Conservation (phyloP, 2,329 filamentous ascomycete species). For the Tolypocladium endophyticum region DNA sequence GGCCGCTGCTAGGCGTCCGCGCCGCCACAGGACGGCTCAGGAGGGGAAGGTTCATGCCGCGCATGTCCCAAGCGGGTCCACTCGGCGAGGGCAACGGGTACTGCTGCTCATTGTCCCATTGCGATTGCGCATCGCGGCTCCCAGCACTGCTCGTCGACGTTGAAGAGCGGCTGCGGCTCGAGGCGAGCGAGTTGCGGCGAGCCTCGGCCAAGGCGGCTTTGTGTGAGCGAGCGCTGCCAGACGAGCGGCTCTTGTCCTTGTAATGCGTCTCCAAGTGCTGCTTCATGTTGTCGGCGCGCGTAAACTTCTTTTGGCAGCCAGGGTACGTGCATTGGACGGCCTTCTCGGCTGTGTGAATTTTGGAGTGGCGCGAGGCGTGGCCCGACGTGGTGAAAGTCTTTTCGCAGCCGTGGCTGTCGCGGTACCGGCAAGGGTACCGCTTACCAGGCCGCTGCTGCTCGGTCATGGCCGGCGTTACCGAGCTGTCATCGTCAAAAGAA, state of each 20-base stretch:
- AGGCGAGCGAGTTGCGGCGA: slow-evolving; percentile 19
- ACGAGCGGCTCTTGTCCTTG: slow-evolving; percentile 45
- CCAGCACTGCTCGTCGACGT: slow-evolving; percentile 6
- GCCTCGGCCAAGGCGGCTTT: slow-evolving; percentile 20
- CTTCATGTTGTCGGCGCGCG: slow-evolving; percentile 79
- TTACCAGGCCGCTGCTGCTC: slow-evolving; percentile 40
- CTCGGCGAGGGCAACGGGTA: slow-evolving; percentile 28
- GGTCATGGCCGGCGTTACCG: slow-evolving; percentile 27
- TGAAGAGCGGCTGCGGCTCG: slow-evolving; percentile 20
- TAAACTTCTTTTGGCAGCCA: slow-evolving; percentile 71
- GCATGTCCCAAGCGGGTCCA: slow-evolving; percentile 35
- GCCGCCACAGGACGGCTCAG: slow-evolving; percentile 31
- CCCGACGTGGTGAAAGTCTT: slow-evolving; percentile 79
- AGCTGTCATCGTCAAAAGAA: slow-evolving; percentile 41
- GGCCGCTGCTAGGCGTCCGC: slow-evolving; percentile 38
- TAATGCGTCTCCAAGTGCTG: slow-evolving; percentile 71
- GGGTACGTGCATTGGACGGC: slow-evolving; percentile 56
- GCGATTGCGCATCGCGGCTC: slow-evolving; percentile 12
- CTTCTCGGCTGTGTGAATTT: slow-evolving; percentile 76
- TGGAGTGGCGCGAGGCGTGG: slow-evolving; percentile 75
- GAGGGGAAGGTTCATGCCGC: slow-evolving; percentile 31
- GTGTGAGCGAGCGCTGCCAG: slow-evolving; percentile 21
- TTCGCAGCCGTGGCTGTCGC: slow-evolving; percentile 59
- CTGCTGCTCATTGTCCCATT: slow-evolving; percentile 29
- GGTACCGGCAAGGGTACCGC: slow-evolving; percentile 65